Percentiles rank a stretch among this genome's conserved stretches.
phyloP scores from a whole-genome alignment of 345 rosid genomes.

The Raphanus sativus region DNA sequence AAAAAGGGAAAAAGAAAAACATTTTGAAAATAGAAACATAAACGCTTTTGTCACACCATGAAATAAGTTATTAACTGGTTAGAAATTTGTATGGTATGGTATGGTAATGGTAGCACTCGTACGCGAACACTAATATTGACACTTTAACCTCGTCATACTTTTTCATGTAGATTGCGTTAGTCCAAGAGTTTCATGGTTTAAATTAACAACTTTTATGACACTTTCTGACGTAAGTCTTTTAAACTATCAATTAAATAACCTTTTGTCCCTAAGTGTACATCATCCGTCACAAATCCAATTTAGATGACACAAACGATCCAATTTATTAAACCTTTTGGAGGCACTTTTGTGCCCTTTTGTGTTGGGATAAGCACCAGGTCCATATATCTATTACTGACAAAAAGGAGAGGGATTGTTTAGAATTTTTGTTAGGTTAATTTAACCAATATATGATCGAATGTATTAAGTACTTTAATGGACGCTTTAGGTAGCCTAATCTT shows the following conservation, averaged over 20 bases:
- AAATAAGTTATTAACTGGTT: background rate
- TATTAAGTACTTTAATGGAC: constrained; percentile 23
- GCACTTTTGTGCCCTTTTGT: constrained; percentile 27
- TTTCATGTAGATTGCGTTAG: background rate
- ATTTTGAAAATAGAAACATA: background rate
- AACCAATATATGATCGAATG: constrained; percentile 9
- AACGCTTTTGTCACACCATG: background rate
- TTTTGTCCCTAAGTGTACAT: constrained; percentile 28
- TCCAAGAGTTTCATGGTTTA: constrained; percentile 7
- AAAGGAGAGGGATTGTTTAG: background rate
- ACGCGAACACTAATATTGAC: background rate
- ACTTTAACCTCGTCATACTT: background rate
- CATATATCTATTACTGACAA: constrained; percentile 19
- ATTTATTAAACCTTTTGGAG: constrained; percentile 13
- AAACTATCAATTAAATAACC: background rate
- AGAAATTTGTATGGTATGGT: no score
- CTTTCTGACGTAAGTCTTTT: constrained; percentile 15
- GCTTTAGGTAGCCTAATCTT: constrained; percentile 41
- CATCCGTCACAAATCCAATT: constrained; percentile 27
- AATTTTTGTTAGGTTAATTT: background rate
- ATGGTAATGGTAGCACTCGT: background rate
- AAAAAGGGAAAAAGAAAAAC: background rate
- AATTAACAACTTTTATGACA: constrained; percentile 4
- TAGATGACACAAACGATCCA: constrained; percentile 34
- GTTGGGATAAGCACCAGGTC: constrained; percentile 36